Evolutionary conservation across 2,329 filamentous ascomycete genomes (phyloP).

Genomic region (Thermoascus crustaceus): DNA sequence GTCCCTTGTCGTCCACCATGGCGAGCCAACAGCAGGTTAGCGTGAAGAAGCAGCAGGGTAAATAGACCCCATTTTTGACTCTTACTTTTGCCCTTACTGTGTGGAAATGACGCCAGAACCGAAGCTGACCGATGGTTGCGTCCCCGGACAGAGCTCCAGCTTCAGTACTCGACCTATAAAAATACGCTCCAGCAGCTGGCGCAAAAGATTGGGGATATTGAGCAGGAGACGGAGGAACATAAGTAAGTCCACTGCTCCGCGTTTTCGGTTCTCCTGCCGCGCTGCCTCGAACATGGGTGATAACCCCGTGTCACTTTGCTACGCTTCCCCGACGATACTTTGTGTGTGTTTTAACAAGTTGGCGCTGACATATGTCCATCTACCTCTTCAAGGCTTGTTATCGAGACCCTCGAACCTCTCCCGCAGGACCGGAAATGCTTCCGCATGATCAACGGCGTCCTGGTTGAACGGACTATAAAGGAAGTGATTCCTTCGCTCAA

Average conservation of each 20-base stretch:
- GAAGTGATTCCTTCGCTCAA: slow-evolving; percentile 85
- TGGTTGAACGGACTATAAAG: slow-evolving; percentile 87
- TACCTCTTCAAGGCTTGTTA: slow-evolving; percentile 64
- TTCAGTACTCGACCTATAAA: slow-evolving; percentile 50
- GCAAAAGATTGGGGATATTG: slow-evolving; percentile 93
- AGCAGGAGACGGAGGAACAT: slow-evolving; percentile 95
- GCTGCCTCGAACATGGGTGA: slow-evolving; percentile 8
- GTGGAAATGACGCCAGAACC: background rate
- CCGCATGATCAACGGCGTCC: slow-evolving; percentile 94
- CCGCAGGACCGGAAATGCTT: slow-evolving; percentile 88
- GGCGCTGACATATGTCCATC: slow-evolving; percentile 2
- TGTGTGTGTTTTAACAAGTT: background rate
- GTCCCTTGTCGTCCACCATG: slow-evolving; percentile 20
- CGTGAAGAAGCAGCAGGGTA: slow-evolving; percentile 42
- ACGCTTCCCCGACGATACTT: too few species aligned
- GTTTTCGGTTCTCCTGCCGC: slow-evolving; percentile 5
- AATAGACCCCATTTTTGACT: slow-evolving; percentile 2
- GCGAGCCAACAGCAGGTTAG: slow-evolving; percentile 33
- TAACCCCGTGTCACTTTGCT: background rate
- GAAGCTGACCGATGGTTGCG: slow-evolving; percentile 1
- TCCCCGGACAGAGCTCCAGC: slow-evolving; percentile 42
- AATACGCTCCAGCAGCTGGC: slow-evolving; percentile 81
- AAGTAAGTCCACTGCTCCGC: slow-evolving; percentile 56
- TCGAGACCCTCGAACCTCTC: slow-evolving; percentile 82
- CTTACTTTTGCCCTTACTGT: background rate